Conservation (phyloP, 441 rosid genomes). For the Adansonia madagascariensis region DNA sequence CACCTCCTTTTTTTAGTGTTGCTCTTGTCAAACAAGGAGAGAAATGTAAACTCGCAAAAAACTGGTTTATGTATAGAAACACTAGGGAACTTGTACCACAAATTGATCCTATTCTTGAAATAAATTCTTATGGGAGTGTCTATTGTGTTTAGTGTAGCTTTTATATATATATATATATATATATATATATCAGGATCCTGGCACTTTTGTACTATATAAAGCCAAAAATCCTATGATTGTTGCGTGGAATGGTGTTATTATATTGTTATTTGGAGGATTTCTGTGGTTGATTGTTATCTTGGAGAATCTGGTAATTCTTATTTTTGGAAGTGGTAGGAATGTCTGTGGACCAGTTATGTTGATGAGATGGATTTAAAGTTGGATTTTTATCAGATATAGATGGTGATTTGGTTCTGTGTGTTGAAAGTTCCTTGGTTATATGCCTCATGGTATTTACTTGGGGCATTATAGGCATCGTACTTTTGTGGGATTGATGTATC, state of each 20-base stretch:
- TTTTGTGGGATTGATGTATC: slow-evolving; percentile 27
- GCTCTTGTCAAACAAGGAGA: slow-evolving; percentile 62
- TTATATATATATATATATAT: slow-evolving; percentile 39
- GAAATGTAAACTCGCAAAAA: slow-evolving; percentile 56
- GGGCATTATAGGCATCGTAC: not conserved
- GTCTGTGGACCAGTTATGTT: slow-evolving; percentile 23
- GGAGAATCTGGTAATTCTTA: slow-evolving; percentile 20
- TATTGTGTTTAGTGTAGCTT: slow-evolving; percentile 47
- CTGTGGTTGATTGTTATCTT: slow-evolving; percentile 26
- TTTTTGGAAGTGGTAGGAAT: slow-evolving; percentile 30
- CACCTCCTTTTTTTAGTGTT: slow-evolving; percentile 47
- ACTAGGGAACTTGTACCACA: slow-evolving; percentile 40
- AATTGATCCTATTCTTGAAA: slow-evolving; percentile 52
- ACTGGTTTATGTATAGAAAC: slow-evolving; percentile 54
- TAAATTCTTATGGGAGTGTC: slow-evolving; percentile 55
- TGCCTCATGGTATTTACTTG: slow-evolving; percentile 3
- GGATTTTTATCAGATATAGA: slow-evolving; percentile 37
- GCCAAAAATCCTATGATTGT: slow-evolving; percentile 36
- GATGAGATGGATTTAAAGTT: slow-evolving; percentile 43
- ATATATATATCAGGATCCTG: slow-evolving; percentile 1
- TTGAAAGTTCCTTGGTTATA: slow-evolving; percentile 26
- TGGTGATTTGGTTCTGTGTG: slow-evolving; percentile 33
- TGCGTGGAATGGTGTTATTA: slow-evolving; percentile 46
- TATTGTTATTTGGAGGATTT: slow-evolving; percentile 40
- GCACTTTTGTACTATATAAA: slow-evolving; percentile 53